These are phyloP conservation scores for Plasmodium relictum DNA, from an alignment of 169 alveolate genomes.

Conservation along the genomic window DNA sequence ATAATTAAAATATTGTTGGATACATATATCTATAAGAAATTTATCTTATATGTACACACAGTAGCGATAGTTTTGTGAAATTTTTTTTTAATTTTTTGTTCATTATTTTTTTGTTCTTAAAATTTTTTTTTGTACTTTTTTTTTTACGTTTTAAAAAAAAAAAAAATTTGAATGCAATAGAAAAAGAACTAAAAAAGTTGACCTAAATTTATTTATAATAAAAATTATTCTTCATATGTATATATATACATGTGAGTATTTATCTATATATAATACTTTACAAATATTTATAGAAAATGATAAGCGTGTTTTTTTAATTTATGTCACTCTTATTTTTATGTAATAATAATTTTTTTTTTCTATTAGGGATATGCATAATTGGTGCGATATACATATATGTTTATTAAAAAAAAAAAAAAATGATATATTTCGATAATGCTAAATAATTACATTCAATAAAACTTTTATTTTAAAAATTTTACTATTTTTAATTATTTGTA, in stretches of 20 bases:
- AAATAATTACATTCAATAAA: neutral
- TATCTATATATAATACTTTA: neutral
- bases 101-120: conserved; percentile 12
- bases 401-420: neutral
- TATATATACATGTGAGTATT: neutral
- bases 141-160: neutral
- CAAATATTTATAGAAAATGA: conserved; percentile 1
- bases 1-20: conserved; percentile 30
- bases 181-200: conserved; percentile 7
- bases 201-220: neutral
- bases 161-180: conserved; percentile 5
- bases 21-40: conserved; percentile 32
- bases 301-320: neutral
- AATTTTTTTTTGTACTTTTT: neutral
- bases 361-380: conserved; percentile 20
- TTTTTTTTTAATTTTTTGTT: conserved; percentile 25
- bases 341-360: conserved; percentile 1
- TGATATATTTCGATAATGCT: neutral
- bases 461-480: neutral
- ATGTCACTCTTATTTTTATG: neutral
- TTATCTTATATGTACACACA: conserved; percentile 43
- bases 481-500: neutral
- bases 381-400: conserved; percentile 27
- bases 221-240: neutral
- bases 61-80: conserved; percentile 39